These are phyloP conservation scores for Lipomyces sp. DNA, from an alignment of 805 yeast species.

Conservation along the genomic window DNA sequence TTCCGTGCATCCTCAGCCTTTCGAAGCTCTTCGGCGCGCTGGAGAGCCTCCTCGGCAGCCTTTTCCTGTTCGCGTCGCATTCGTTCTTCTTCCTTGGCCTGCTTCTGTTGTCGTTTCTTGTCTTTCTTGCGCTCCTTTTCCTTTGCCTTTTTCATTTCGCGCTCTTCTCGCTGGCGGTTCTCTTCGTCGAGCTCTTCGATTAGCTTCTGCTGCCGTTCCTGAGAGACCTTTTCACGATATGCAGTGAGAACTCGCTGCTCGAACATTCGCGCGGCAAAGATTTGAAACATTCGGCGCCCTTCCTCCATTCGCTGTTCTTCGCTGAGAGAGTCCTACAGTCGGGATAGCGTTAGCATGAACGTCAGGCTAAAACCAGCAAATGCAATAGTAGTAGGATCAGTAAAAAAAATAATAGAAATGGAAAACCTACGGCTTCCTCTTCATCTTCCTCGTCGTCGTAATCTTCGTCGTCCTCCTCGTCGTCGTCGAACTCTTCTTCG, in stretches of 20 bases:
- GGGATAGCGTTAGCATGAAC: too few species aligned
- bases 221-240: constrained; percentile 76
- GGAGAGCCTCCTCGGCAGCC: constrained; percentile 33
- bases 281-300: constrained; percentile 73
- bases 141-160: constrained; percentile 37
- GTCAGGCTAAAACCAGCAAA: neutral
- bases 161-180: constrained; percentile 29
- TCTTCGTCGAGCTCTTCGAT: constrained; percentile 36
- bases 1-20: constrained; percentile 28
- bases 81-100: constrained; percentile 43
- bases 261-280: constrained; percentile 73
- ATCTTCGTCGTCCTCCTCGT: constrained; percentile 34
- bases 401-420: neutral
- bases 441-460: constrained; percentile 33
- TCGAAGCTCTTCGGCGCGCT: constrained; percentile 24
- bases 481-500: constrained; percentile 38
- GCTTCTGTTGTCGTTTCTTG: constrained; percentile 41
- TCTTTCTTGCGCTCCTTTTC: constrained; percentile 45
- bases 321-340: constrained; percentile 27
- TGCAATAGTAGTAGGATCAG: neutral
- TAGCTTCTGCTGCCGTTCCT: constrained; percentile 49
- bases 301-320: constrained; percentile 70
- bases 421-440: constrained; percentile 19
- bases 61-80: constrained; percentile 38
- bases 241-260: constrained; percentile 71